These are phyloP conservation scores for Cardamine resedifolia DNA, from an alignment of 345 rosid species.

Conservation along the genomic window DNA sequence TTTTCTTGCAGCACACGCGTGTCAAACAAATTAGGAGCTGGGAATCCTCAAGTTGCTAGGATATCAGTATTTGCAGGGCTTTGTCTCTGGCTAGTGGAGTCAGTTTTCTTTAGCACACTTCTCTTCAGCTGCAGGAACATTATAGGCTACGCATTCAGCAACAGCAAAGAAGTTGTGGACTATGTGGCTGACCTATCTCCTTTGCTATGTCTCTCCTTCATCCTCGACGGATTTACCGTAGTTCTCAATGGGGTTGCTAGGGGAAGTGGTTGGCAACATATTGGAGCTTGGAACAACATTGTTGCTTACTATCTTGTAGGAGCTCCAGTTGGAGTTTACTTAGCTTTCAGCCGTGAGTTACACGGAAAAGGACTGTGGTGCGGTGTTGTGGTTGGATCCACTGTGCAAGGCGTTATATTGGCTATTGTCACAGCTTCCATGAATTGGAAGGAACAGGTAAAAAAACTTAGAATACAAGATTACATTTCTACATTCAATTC, in stretches of 20 bases:
- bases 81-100: conserved; percentile 30
- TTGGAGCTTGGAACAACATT: conserved; percentile 41
- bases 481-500: background rate
- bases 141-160: conserved; percentile 22
- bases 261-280: conserved; percentile 47
- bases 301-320: conserved; percentile 40
- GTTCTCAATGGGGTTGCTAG: conserved; percentile 42
- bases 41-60: conserved; percentile 21
- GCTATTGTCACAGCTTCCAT: conserved; percentile 33
- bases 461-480: background rate
- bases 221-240: conserved; percentile 37
- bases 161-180: conserved; percentile 27
- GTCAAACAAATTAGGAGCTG: conserved; percentile 49
- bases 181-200: conserved; percentile 39
- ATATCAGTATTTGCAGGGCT: conserved; percentile 23
- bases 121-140: conserved; percentile 32
- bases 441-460: conserved; percentile 42
- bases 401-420: conserved; percentile 34
- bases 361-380: conserved; percentile 46
- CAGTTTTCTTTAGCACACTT: conserved; percentile 28
- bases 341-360: conserved; percentile 32
- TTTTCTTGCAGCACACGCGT: conserved; percentile 42
- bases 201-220: conserved; percentile 40
- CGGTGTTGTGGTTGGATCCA: conserved; percentile 43
- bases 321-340: conserved; percentile 40